Evolutionary conservation across 2,329 filamentous ascomycete genomes (phyloP).

Genomic region (Sphaerulina vaccinii): DNA sequence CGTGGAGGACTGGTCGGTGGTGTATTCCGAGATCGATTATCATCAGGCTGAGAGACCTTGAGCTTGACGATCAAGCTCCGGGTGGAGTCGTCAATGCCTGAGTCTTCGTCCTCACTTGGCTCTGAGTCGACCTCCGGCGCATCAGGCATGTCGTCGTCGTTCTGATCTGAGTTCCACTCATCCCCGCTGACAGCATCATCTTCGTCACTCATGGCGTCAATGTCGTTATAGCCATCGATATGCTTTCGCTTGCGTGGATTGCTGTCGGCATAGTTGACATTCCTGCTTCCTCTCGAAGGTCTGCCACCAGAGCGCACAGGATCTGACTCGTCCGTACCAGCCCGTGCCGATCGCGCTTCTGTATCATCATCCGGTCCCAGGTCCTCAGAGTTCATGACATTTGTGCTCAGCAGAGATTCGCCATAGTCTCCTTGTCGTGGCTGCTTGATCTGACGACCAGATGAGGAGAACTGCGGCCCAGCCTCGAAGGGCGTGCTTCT

Average conservation of each 20-base stretch:
- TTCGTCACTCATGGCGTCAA: constrained; percentile 63
- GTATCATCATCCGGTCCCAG: constrained; percentile 27
- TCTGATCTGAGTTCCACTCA: constrained; percentile 71
- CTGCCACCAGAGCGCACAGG: constrained; percentile 44
- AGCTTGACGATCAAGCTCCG: constrained; percentile 73
- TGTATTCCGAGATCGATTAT: constrained; percentile 14
- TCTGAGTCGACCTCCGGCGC: constrained; percentile 53
- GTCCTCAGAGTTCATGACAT: constrained; percentile 44
- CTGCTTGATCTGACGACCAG: constrained; percentile 78
- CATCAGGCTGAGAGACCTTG: constrained; percentile 26
- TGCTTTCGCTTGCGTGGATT: constrained; percentile 47
- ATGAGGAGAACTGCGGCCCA: constrained; percentile 71
- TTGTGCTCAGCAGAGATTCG: constrained; percentile 58
- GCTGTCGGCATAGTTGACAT: constrained; percentile 30
- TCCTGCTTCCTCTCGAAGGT: constrained; percentile 31
- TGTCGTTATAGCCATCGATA: constrained; percentile 57
- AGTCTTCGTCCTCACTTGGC: constrained; percentile 43
- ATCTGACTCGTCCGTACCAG: constrained; percentile 49
- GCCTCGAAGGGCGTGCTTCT: constrained; percentile 70
- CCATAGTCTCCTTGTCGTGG: constrained; percentile 63
- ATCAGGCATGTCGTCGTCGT: constrained; percentile 55
- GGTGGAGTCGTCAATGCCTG: constrained; percentile 29
- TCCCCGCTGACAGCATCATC: constrained; percentile 60
- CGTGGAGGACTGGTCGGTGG: constrained; percentile 25
- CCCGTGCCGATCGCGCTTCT: constrained; percentile 35